A percentile compares a stretch with the other conserved stretches of the same genome.
Evolutionary conservation across 179 eudicot species (phyloP).

Genomic region (Carnegiea gigantea): DNA sequence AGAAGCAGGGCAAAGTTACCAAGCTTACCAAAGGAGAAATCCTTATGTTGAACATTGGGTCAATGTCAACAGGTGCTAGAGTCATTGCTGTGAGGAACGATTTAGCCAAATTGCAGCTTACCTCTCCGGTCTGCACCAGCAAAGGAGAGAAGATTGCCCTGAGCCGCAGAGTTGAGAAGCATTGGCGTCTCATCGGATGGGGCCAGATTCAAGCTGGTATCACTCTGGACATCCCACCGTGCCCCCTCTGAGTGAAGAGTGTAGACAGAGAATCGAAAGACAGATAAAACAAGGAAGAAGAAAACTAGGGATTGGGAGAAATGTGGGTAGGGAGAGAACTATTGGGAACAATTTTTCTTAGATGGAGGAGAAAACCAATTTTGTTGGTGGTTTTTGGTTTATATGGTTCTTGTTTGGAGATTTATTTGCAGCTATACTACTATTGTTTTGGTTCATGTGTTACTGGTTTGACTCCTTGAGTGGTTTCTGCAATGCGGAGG

Average conservation of each 20-base stretch:
- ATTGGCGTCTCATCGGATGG: slow-evolving; percentile 98
- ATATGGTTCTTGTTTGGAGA: slow-evolving; percentile 13
- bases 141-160: slow-evolving; percentile 88
- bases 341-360: slow-evolving; percentile 34
- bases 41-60: slow-evolving; percentile 90
- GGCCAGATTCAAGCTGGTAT: slow-evolving; percentile 90
- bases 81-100: slow-evolving; percentile 85
- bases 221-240: slow-evolving; percentile 82
- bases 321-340: slow-evolving; percentile 34
- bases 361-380: slow-evolving; percentile 42
- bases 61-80: slow-evolving; percentile 94
- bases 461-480: background rate
- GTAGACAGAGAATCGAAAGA: background rate
- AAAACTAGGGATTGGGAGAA: slow-evolving; percentile 8
- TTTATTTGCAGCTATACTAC: slow-evolving; percentile 18
- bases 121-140: slow-evolving; percentile 97
- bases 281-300: background rate
- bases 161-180: slow-evolving; percentile 94
- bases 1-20: slow-evolving; percentile 84
- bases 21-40: slow-evolving; percentile 84
- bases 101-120: slow-evolving; percentile 81
- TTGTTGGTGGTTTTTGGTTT: slow-evolving; percentile 25
- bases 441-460: slow-evolving; percentile 6
- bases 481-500: too few species aligned
- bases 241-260: slow-evolving; percentile 54